A percentile compares a stretch with the other conserved stretches of the same genome.
phyloP scores from a whole-genome alignment of 768 basidiomycete species.

The Tylopilus vinaceipallidus region DNA sequence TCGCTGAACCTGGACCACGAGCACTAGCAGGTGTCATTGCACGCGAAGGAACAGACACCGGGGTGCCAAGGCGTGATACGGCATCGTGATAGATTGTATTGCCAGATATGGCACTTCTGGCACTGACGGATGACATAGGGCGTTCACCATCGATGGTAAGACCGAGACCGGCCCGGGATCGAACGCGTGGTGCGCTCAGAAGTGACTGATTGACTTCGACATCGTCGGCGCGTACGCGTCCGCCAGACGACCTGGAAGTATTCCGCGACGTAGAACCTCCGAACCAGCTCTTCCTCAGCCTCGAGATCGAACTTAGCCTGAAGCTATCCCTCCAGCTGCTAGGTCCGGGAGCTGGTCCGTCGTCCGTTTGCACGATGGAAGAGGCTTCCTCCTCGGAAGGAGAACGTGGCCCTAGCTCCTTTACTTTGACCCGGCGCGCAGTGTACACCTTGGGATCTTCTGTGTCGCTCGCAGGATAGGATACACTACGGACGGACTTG shows the following conservation, averaged over 20 bases:
- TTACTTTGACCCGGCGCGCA: constrained; percentile 40
- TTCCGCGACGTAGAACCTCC: constrained; percentile 31
- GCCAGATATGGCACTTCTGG: constrained; percentile 50
- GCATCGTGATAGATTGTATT: constrained; percentile 66
- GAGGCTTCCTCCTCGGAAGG: constrained; percentile 20
- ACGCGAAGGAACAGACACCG: constrained; percentile 40
- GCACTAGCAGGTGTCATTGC: constrained; percentile 45
- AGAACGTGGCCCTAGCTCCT: constrained; percentile 29
- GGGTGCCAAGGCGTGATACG: constrained; percentile 43
- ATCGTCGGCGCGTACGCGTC: constrained; percentile 39
- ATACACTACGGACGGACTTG: constrained; percentile 32
- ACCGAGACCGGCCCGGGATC: constrained; percentile 36
- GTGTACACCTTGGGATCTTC: constrained; percentile 34
- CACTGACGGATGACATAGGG: constrained; percentile 59
- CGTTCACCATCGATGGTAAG: constrained; percentile 42
- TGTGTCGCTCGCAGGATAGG: constrained; percentile 33
- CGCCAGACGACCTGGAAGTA: constrained; percentile 29
- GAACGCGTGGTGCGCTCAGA: constrained; percentile 26
- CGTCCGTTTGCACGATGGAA: constrained; percentile 9
- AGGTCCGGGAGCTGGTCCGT: constrained; percentile 25
- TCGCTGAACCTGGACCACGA: constrained; percentile 16
- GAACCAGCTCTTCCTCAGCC: constrained; percentile 62
- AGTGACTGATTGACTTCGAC: constrained; percentile 44
- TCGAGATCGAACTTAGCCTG: constrained; percentile 48
- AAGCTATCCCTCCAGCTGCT: constrained; percentile 36